Base-by-base conservation (phyloP, 2,329 filamentous ascomycete species). In the Truncatella angustata region DNA sequence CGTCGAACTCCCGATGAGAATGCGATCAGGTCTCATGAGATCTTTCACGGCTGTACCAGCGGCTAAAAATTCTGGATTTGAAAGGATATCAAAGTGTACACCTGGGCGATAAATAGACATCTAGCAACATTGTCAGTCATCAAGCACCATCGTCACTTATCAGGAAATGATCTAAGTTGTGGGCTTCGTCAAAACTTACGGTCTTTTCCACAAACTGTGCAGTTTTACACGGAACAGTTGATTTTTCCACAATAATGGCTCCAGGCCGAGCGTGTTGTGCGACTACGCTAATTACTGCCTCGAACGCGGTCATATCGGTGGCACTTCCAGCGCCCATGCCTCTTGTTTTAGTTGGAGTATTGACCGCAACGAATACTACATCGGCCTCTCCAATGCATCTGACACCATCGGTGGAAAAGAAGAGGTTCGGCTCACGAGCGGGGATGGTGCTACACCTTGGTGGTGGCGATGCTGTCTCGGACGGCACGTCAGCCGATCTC, bases 31-130 rank as follows among this genome's bases (percentile, higher is more conserved):
- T 4, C 3, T 20, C 1, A 48, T 28, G 14, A 48, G 26, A 21
- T 48, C 20, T 14, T 10, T 5, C 4, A 48, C 18, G 3, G 45
- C 45, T 4, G 45, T 48, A 5, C 45, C 45, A 7, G 18, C 45
- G 5, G 45, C 45, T 11, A 48, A 21, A 18, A 48, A 48, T 18
- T 48, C 45, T 7, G 45, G 45, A 20, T 48, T 48, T 23, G 45
- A 48, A 7, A 48, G 16, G 16, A 48, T 18, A 21, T 48, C 45
- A 16, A 48, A 48, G 1, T 20, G 3, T 5, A 36, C 45, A 36
- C 45, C 45, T 9, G 16, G n/a, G 4, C 4, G 24, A n/a, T n/a
- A n/a, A n/a, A n/a, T n/a, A n/a, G n/a, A n/a, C n/a, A n/a, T n/a
- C n/a, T n/a, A n/a, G n/a, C n/a, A n/a, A n/a, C n/a, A n/a, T n/a